These are phyloP conservation scores for Salix viminalis DNA, from an alignment of 345 rosid species.

Conservation along the genomic window DNA sequence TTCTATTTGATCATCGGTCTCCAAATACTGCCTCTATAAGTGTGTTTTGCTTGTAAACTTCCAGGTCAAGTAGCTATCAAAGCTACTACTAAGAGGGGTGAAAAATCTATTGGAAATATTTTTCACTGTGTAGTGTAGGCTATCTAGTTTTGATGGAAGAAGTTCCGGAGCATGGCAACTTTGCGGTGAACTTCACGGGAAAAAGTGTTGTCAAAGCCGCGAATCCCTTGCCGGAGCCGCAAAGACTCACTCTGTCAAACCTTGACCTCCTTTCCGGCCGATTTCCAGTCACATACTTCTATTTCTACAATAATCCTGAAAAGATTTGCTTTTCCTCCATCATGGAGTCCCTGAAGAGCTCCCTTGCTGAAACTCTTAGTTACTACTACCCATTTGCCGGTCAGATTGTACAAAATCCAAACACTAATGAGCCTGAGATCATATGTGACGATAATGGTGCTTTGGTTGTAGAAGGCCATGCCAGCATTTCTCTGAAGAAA, in stretches of 20 bases:
- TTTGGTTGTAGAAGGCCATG: constrained; percentile 47
- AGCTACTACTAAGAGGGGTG: neutral
- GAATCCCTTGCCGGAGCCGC: constrained; percentile 22
- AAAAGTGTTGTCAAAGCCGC: constrained; percentile 47
- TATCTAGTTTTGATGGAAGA: constrained; percentile 18
- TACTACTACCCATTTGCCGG: constrained; percentile 74
- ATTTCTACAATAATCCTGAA: constrained; percentile 47
- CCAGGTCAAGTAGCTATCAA: neutral
- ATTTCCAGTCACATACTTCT: constrained; percentile 74
- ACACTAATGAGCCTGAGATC: constrained; percentile 54
- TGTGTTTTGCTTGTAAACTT: too few species aligned
- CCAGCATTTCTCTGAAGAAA: constrained; percentile 42
- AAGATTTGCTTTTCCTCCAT: constrained; percentile 27
- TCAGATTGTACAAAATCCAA: constrained; percentile 44
- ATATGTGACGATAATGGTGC: constrained; percentile 66
- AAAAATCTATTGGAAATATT: neutral
- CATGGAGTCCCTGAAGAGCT: constrained; percentile 37
- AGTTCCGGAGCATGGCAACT: constrained; percentile 13
- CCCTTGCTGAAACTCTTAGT: constrained; percentile 51
- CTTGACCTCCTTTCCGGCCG: constrained; percentile 90
- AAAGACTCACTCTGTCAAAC: constrained; percentile 52
- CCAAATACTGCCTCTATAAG: too few species aligned
- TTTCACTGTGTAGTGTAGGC: neutral
- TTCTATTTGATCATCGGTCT: too few species aligned
- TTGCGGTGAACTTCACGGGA: constrained; percentile 39